These are phyloP conservation scores for Hypoxylon sp. DNA, from an alignment of 2,329 filamentous ascomycete genomes.

Conservation along the genomic window DNA sequence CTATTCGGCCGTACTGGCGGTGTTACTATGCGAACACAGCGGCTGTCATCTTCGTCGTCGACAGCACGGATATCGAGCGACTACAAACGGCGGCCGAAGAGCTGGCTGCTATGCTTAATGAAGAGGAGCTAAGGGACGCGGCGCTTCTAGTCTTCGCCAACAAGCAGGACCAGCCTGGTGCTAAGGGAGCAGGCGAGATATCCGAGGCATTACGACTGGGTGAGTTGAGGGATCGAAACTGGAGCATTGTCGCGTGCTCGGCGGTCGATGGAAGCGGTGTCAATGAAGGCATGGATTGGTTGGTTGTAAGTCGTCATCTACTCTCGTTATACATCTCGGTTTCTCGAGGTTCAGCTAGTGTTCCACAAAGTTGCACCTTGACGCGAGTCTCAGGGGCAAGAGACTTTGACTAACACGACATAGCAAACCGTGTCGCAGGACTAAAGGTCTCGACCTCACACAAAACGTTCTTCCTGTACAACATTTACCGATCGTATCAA, in stretches of 20 bases:
- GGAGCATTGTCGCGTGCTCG: conserved; percentile 98
- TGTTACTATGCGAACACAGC: conserved; percentile 99
- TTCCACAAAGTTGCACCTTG: conserved; percentile 7
- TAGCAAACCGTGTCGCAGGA: conserved; percentile 62
- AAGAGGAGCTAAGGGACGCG: conserved; percentile 95
- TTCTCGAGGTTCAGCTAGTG: conserved; percentile 1
- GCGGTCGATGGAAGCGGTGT: conserved; percentile 96
- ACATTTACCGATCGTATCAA: conserved; percentile 32
- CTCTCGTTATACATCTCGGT: conserved; percentile 1
- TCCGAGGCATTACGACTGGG: conserved; percentile 92
- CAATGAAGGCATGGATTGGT: conserved; percentile 98
- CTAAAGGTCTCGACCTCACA: conserved; percentile 45
- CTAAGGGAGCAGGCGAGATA: conserved; percentile 96
- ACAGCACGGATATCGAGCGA: conserved; percentile 97
- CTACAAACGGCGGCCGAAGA: conserved; percentile 94
- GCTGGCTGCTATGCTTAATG: conserved; percentile 93
- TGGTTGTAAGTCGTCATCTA: conserved; percentile 75
- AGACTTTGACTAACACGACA: conserved; percentile 27
- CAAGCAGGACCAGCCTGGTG: conserved; percentile 98
- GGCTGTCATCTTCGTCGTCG: conserved; percentile 98
- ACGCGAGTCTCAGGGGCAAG: conserved; percentile 10
- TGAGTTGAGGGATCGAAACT: conserved; percentile 95
- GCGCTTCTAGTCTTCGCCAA: conserved; percentile 96
- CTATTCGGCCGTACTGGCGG: conserved; percentile 97
- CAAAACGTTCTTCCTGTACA: conserved; percentile 29